Evolutionary conservation across 2,329 filamentous ascomycete species (phyloP).

Genomic region (Basipetospora chlamydospora): DNA sequence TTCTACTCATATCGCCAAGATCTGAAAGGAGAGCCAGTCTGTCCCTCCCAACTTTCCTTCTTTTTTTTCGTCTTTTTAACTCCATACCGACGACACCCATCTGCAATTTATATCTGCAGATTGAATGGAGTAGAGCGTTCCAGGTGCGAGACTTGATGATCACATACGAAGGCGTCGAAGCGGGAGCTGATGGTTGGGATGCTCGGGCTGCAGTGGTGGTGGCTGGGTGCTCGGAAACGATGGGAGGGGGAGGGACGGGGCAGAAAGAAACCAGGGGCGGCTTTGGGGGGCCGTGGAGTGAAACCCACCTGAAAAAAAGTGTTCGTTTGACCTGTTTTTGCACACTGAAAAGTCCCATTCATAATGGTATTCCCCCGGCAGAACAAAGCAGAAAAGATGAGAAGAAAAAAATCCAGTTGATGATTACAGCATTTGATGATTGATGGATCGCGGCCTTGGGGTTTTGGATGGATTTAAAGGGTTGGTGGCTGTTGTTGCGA

Average conservation of each 20-base stretch:
- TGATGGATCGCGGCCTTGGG: background rate
- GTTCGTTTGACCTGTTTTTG: conserved; percentile 5
- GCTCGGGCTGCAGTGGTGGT: background rate
- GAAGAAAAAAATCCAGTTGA: background rate
- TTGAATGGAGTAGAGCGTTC: background rate
- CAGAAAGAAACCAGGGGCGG: no score
- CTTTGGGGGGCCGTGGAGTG: background rate
- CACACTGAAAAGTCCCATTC: conserved; percentile 4
- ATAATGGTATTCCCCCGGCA: conserved; percentile 3
- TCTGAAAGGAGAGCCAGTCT: background rate
- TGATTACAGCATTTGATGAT: conserved; percentile 4
- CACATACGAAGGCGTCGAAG: conserved; percentile 5
- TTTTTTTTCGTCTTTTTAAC: no score
- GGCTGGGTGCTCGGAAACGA: background rate
- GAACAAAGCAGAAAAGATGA: no score
- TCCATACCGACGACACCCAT: conserved; percentile 1
- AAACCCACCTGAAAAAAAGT: conserved; percentile 4
- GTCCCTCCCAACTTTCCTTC: no score
- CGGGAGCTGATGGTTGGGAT: conserved; percentile 1
- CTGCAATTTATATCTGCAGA: conserved; percentile 6
- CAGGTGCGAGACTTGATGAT: conserved; percentile 4
- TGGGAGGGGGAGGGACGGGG: no score
- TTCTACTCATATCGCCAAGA: conserved; percentile 5
- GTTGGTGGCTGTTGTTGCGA: background rate
- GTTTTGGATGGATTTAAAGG: background rate